Evolutionary conservation across 1,139 yeast species (phyloP).

Genomic region (Yamadazyma epiphylla): DNA sequence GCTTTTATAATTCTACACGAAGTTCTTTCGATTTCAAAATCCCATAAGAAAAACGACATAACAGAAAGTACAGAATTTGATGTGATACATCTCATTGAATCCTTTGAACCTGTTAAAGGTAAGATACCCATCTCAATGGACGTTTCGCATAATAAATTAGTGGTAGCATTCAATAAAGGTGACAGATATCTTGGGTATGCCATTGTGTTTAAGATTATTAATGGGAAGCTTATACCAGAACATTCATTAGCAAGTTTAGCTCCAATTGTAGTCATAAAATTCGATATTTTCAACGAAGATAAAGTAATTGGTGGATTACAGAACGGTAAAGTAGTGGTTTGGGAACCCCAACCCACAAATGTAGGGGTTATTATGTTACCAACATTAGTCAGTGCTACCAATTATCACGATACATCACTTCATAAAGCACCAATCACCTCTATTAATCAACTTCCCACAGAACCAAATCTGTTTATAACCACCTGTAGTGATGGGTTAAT

Average conservation of each 20-base stretch:
- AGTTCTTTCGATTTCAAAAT: conserved; percentile 1
- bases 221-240: conserved; percentile 8
- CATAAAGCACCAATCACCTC: conserved; percentile 12
- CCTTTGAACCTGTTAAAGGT: conserved; percentile 1
- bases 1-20: conserved; percentile 7
- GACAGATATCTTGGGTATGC: conserved; percentile 10
- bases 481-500: conserved; percentile 34
- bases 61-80: neutral
- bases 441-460: conserved; percentile 6
- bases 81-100: neutral
- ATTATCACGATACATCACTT: conserved; percentile 9
- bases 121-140: conserved; percentile 8
- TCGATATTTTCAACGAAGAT: conserved; percentile 26
- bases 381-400: conserved; percentile 22
- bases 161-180: conserved; percentile 1
- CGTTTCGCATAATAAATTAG: conserved; percentile 2
- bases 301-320: conserved; percentile 35
- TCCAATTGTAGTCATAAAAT: conserved; percentile 25
- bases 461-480: conserved; percentile 21
- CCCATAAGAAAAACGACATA: conserved; percentile 2
- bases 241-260: conserved; percentile 33
- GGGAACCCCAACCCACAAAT: conserved; percentile 26
- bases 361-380: conserved; percentile 19
- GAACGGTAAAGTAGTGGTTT: conserved; percentile 36
- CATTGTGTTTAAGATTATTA: conserved; percentile 3